Base-by-base conservation (phyloP, 2,329 filamentous ascomycete genomes). In the Colletotrichum lindemuthianum region DNA sequence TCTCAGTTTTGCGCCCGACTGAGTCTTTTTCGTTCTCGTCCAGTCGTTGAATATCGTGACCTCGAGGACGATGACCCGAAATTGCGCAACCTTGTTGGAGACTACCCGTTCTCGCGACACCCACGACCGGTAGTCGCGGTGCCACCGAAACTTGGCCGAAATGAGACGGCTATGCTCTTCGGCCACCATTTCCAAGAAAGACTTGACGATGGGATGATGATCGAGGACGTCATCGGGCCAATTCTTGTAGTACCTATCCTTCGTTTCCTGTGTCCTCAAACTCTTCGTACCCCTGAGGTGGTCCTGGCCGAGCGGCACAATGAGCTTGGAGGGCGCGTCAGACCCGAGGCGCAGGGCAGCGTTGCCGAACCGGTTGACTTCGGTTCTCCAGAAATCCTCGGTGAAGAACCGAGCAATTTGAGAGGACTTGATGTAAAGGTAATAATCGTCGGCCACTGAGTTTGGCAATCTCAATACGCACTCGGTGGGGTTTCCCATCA, bases 341-440 rank as follows among this genome's bases (percentile, higher is more conserved):
- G 45, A 10, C 13, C 43, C 34, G 24, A 65, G 39, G 1, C 36
- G 37, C 49, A 73, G 37, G 5, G 72, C 70, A 2, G 68, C 60
- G 15, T 65, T 55, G 9, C 74, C 73, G 36, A 70, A 75, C 24
- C 67, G 72, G 2, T 24, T 32, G 1, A 75, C 59, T 8, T 68
- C 59, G 10, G 56, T 64, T 13, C 68, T 47, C 74, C 74, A 76
- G 60, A 73, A 76, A 8, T 61, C 64, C 9, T 70, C 56, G 0
- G 51, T 67, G 52, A 74, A 76, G 40, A 68, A 59, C 9, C 67
- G 67, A 1, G 52, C 43, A 2, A 61, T 44, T 12, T 53, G 51
- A 11, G 47, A 8, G 1, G 55, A 37, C 4, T 48, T 24, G 33
- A 51, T 48, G 15, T 12, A 43, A 3, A 40, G 33, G 10, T 12